phyloP scores from a whole-genome alignment of 495 filamentous ascomycete species.

The Melanomma pulvis-pyrius region DNA sequence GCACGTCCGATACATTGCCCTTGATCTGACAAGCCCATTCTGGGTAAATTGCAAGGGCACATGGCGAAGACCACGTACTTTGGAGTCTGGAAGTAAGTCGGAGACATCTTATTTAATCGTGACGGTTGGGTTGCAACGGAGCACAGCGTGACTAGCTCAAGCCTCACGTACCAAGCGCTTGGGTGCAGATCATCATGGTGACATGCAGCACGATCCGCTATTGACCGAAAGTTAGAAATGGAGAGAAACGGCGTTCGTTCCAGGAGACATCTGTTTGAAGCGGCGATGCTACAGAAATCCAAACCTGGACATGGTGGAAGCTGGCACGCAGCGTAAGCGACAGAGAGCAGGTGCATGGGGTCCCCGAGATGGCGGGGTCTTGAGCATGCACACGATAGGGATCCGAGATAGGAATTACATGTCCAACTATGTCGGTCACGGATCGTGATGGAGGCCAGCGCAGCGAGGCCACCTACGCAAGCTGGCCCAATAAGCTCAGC shows the following conservation, averaged over 20 bases:
- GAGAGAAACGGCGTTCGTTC: neutral
- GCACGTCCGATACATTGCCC: conserved; percentile 4
- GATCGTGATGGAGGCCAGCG: conserved; percentile 6
- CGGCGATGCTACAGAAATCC: neutral
- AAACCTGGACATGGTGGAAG: neutral
- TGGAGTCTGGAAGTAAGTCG: neutral
- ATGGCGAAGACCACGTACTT: neutral
- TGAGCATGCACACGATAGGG: neutral
- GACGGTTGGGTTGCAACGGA: conserved; percentile 27
- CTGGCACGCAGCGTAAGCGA: neutral
- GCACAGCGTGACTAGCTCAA: conserved; percentile 20
- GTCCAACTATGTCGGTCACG: conserved; percentile 13
- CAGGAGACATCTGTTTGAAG: neutral
- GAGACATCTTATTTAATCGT: conserved; percentile 1
- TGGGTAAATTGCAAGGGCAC: conserved; percentile 4
- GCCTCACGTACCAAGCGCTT: conserved; percentile 12
- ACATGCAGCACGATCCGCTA: conserved; percentile 12
- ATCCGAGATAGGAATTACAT: conserved; percentile 1
- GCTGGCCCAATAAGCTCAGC: conserved; percentile 24
- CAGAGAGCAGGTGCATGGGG: neutral
- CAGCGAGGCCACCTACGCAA: neutral
- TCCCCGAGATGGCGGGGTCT: neutral
- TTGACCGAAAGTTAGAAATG: neutral
- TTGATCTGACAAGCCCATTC: neutral
- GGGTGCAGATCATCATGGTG: conserved; percentile 20